Evolutionary conservation across 495 filamentous ascomycete species (phyloP).

Genomic region (Trichoderma erinaceum): DNA sequence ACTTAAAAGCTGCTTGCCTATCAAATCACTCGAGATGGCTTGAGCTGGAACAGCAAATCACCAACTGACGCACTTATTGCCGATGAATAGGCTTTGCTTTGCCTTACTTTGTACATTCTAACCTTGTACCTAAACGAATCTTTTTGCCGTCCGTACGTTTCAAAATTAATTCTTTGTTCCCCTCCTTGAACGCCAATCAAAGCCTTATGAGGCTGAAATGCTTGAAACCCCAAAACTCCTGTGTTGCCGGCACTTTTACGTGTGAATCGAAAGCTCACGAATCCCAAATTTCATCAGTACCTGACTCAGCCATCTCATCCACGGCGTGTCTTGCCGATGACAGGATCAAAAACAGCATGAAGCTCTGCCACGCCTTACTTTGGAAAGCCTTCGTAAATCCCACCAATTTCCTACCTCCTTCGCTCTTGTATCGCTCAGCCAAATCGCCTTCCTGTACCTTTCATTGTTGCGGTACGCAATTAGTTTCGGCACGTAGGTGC

Average conservation of each 20-base stretch:
- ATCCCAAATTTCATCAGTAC: background rate
- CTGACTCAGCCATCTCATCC: background rate
- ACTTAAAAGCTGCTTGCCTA: background rate
- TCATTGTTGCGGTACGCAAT: no score
- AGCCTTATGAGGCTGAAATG: background rate
- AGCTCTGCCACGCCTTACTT: background rate
- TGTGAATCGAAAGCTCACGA: background rate
- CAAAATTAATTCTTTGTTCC: background rate
- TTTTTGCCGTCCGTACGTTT: background rate
- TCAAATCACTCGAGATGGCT: background rate
- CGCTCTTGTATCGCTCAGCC: background rate
- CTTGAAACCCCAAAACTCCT: conserved; percentile 7
- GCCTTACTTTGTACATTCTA: background rate
- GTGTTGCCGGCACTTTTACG: background rate
- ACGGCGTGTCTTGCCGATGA: background rate
- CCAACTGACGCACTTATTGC: background rate
- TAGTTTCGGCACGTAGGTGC: no score
- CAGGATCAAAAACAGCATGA: background rate
- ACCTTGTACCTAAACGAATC: background rate
- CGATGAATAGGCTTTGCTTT: background rate
- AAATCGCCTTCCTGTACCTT: background rate
- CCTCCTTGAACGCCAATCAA: background rate
- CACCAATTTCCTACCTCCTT: background rate
- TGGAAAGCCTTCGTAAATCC: background rate
- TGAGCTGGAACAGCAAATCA: background rate